Evolutionary conservation across 208 protist species (phyloP).

Genomic region (Crithidia expoeki): DNA sequence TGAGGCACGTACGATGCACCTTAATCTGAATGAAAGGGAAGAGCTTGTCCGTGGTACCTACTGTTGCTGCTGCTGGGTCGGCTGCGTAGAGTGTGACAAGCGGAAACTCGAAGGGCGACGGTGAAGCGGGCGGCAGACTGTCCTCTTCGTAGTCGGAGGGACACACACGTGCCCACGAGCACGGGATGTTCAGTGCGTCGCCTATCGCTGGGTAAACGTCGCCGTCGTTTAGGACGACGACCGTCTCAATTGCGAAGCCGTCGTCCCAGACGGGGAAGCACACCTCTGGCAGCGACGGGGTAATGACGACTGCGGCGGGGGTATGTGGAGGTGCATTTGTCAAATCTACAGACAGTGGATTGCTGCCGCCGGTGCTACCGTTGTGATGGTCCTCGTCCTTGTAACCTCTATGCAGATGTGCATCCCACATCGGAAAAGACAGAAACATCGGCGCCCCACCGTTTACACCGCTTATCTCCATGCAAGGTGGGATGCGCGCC

Average conservation of each 20-base stretch:
- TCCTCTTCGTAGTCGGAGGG: slow-evolving; percentile 17
- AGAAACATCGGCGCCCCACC: slow-evolving; percentile 30
- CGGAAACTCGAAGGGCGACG: slow-evolving; percentile 23
- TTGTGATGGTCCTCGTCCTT: neutral
- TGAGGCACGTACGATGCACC: slow-evolving; percentile 22
- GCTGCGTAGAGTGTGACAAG: slow-evolving; percentile 32
- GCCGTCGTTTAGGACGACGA: slow-evolving; percentile 34
- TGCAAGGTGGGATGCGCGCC: slow-evolving; percentile 22
- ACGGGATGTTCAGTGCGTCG: slow-evolving; percentile 29
- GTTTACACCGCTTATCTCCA: neutral
- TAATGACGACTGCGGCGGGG: slow-evolving; percentile 22
- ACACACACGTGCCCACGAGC: slow-evolving; percentile 19
- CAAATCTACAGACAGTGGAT: too few relatives aligned
- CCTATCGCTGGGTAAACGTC: slow-evolving; percentile 36
- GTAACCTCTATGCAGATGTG: too few relatives aligned
- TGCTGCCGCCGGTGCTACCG: neutral
- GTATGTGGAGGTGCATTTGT: neutral
- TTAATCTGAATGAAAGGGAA: slow-evolving; percentile 35
- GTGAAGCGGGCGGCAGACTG: neutral
- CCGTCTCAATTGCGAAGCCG: slow-evolving; percentile 39
- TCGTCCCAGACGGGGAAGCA: slow-evolving; percentile 44
- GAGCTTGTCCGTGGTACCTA: neutral
- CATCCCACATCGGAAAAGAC: slow-evolving; percentile 33
- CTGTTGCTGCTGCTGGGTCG: slow-evolving; percentile 4
- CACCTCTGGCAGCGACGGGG: slow-evolving; percentile 13